A percentile compares a stretch with the other conserved stretches of the same genome.
Evolutionary conservation across 495 filamentous ascomycete genomes (phyloP).

Genomic region (Lasiosphaeria miniovina): DNA sequence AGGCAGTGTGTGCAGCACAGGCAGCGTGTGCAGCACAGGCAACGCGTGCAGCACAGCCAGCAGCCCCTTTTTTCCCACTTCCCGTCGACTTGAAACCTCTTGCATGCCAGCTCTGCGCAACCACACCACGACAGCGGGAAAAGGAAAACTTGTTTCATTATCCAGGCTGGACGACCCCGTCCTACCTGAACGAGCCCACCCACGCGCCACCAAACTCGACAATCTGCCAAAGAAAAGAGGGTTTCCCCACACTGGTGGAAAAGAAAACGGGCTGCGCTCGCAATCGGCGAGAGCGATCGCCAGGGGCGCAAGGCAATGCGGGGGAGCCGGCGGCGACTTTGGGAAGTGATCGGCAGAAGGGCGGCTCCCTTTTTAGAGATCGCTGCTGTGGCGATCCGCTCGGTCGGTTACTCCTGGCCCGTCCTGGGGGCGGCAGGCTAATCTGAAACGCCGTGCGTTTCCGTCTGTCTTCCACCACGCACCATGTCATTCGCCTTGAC

Average conservation of each 20-base stretch:
- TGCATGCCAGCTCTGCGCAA: conserved; percentile 1
- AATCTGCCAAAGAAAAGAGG: background rate
- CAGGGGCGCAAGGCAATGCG: conserved; percentile 17
- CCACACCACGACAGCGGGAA: background rate
- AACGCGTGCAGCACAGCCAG: no score
- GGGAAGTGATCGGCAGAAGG: conserved; percentile 15
- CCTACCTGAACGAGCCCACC: background rate
- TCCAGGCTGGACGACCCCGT: background rate
- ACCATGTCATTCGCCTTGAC: background rate
- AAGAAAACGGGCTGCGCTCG: background rate
- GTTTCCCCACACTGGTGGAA: background rate
- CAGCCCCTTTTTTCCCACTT: background rate
- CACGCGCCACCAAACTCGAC: background rate
- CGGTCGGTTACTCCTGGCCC: conserved; percentile 3
- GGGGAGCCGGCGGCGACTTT: conserved; percentile 2
- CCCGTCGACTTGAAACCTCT: background rate
- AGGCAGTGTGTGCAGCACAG: no score
- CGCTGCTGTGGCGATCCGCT: conserved; percentile 6
- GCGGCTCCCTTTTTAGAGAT: background rate
- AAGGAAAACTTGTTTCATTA: background rate
- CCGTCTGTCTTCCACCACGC: background rate
- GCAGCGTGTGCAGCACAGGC: no score
- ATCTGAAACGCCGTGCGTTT: conserved; percentile 20
- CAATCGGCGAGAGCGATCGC: conserved; percentile 9
- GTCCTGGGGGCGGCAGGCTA: background rate